A percentile compares a stretch with the other conserved stretches of the same genome.
Evolutionary conservation across 192 early-diverging fungal genomes (phyloP).

Genomic region (Funneliformis mosseae): DNA sequence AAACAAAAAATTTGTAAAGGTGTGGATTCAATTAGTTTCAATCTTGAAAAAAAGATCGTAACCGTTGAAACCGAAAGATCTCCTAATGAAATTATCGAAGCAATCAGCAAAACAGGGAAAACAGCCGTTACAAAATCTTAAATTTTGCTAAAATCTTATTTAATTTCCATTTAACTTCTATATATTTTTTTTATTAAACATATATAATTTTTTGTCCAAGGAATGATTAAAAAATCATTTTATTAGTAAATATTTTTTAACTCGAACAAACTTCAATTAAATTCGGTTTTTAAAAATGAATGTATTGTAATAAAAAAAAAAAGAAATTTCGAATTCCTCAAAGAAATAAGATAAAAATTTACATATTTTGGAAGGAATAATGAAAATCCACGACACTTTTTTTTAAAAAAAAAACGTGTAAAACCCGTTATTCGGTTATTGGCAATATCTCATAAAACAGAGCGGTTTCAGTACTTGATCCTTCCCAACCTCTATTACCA

Average conservation of each 20-base stretch:
- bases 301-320: no score
- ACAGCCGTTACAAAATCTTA: neutral
- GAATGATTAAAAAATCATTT: no score
- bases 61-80: neutral
- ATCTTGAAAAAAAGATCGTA: neutral
- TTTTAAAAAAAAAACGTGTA: neutral
- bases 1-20: neutral
- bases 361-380: no score
- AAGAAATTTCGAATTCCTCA: no score
- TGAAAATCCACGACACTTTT: no score
- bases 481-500: conserved; percentile 97
- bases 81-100: neutral
- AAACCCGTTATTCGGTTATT: conserved; percentile 28
- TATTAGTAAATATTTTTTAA: no score
- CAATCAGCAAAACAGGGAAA: neutral
- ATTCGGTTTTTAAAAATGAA: no score
- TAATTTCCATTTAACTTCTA: no score
- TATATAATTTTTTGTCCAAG: no score
- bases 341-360: no score
- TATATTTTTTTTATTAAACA: no score
- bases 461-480: conserved; percentile 77
- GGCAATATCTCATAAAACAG: conserved; percentile 84
- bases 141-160: neutral
- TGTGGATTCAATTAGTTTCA: neutral
- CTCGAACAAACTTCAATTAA: no score